Evolutionary conservation across 805 yeast genomes (phyloP), one percentile per base, ranked within the genome.

Genomic region (Candida michaelii): DNA sequence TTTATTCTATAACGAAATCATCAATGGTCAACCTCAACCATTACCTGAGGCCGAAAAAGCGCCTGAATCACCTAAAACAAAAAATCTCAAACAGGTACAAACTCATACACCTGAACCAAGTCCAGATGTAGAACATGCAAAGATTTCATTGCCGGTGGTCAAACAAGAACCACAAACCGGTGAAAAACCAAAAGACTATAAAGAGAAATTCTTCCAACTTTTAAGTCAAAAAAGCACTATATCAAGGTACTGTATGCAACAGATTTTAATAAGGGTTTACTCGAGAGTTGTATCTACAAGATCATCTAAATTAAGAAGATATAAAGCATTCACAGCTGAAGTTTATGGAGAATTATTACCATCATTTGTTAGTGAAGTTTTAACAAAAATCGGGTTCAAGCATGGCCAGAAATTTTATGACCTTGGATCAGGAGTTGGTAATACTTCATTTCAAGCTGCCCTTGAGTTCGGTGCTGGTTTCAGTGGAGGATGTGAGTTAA

Each of bases 331-430:
- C 58, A 86, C 96, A 6, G 89, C 86, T 49, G 86, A 82, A 54
- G 96, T 89, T 0, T 90, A 90, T 60, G 97, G 97, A 8, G 97
- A 90, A 62, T 66, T 90, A 44, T 69, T 90, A 58, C 97, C 97
- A 1, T 67, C 73, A 4, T 87, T 90, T 51, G 69, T 86, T 31
- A 75, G 89, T 30, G 79, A 73, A 50, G 83, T 86, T 3, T 51
- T 71, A 34, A 60, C 68, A 9, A 85, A 83, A 54, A 83, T 89
- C 38, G 74, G 72, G 1, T 63, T 89, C 38, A 60, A 66, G 27
- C 70, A 78, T 1, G 63, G 61, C 1, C 75, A 78, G 33, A 76
- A 70, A n/a, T 89, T 89, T 54, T 80, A 90, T 48, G 97, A 90
- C 62, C 69, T 90, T 17, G 97, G 97, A 0, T 88, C 96, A 0